Evolutionary conservation across 1,284 basidiomycete species (phyloP), one percentile per base, ranked within the genome.

Genomic region (Austroboletus novae-zelandiae): DNA sequence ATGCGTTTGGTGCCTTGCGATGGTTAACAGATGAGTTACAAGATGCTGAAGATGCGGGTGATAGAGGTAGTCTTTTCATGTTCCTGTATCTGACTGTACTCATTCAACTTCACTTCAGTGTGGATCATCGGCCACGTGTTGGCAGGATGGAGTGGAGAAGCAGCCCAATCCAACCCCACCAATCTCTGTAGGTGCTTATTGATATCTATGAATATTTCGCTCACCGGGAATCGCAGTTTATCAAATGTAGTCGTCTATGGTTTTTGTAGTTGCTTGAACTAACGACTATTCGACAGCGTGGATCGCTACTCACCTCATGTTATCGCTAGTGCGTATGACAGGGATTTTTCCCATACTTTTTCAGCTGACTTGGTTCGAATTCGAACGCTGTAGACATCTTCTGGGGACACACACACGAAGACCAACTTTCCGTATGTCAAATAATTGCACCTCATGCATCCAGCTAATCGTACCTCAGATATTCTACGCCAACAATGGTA

Each of bases 81-180:
- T 8, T 23, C 13, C 7, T 20, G 4, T 13, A 27, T 11, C 5
- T 17, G 39, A 5, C 37, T 31, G 20, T 4, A 36, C 17, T 20
- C 30, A 32, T 8, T 13, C 5, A 13, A n/a, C 29, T 23, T 32
- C 6, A 20, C 11, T 20, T 9, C 29, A 86, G 88, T 83, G 0
- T 91, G 86, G 84, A 85, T 91, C 52, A 66, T 89, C 1, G 87
- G 86, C 2, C 88, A 91, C 61, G 87, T 90, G 14, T 70, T 87
- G 8, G 74, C 74, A 9, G 88, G 87, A 34, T 89, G 87, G 83
- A 83, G 85, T 60, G 84, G 84, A 8, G 71, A 75, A 1, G 81
- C 85, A 62, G 74, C 80, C 10, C 62, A 85, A 46, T 61, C 67
- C 45, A 80, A 81, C 57, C 74, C 88, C 60, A 80, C 83, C 54